Conservation (phyloP, 2,329 filamentous ascomycete species). For the Shiraia bambusicola region DNA sequence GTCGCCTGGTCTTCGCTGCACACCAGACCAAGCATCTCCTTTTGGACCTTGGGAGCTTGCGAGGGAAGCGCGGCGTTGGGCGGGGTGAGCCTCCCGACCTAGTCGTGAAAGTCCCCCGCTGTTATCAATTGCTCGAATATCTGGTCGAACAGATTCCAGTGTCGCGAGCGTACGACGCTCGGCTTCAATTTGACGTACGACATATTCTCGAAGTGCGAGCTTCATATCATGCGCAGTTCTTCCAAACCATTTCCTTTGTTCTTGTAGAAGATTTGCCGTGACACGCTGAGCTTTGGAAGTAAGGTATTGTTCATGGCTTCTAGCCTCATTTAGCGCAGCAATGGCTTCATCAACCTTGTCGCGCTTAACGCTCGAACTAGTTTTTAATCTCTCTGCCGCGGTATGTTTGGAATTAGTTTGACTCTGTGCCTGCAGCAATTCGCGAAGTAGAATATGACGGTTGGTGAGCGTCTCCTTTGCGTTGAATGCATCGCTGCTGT, state of each 20-base stretch:
- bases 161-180: slow-evolving; percentile 89
- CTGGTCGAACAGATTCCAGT: slow-evolving; percentile 88
- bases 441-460: slow-evolving; percentile 91
- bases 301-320: slow-evolving; percentile 77
- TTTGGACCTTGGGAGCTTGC: slow-evolving; percentile 91
- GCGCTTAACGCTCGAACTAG: slow-evolving; percentile 78
- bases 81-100: slow-evolving; percentile 83
- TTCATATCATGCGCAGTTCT: slow-evolving; percentile 84
- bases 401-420: slow-evolving; percentile 77
- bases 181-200: slow-evolving; percentile 90
- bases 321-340: slow-evolving; percentile 81
- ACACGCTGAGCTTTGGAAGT: slow-evolving; percentile 85
- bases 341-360: slow-evolving; percentile 99
- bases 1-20: slow-evolving; percentile 74
- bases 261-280: slow-evolving; percentile 81
- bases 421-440: slow-evolving; percentile 89
- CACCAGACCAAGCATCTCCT: slow-evolving; percentile 97
- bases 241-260: slow-evolving; percentile 88
- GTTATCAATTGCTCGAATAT: slow-evolving; percentile 88
- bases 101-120: slow-evolving; percentile 87
- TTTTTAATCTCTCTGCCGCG: slow-evolving; percentile 85
- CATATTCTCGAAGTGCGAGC: slow-evolving; percentile 83
- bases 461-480: slow-evolving; percentile 98
- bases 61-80: slow-evolving; percentile 70
- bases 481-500: slow-evolving; percentile 93